Evolutionary conservation across 116 monocot genomes (phyloP), one percentile per base, ranked within the genome.

Genomic region (Dioscorea cayenensis): DNA sequence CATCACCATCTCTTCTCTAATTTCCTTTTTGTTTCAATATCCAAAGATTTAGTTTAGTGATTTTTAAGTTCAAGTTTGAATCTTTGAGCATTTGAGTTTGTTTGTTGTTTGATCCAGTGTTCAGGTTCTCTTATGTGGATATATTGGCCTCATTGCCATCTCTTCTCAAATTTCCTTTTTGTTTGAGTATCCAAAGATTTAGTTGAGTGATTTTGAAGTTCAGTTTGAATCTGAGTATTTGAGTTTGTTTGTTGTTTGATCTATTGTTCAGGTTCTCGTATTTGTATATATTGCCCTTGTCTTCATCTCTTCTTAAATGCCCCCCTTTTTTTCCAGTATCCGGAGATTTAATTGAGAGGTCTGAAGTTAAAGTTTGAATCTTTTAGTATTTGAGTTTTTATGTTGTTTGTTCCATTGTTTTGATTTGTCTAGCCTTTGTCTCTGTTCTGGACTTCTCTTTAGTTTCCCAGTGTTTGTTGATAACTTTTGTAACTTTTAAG

Each of bases 101-200:
- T 32, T 32, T 4, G 32, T 32, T 32, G 32, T 32, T 2, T 32
- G 32, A 32, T 32, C 32, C 4, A 32, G 2, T 32, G 2, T 29
- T 64, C 64, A 64, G 64, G 64, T 29, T 64, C 64, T 64, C 64
- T 28, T 28, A 64, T 64, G 27, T 64, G 22, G 32, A 64, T 18
- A 7, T 22, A n/a, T 7, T 60, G 21, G 19, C 51, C 17, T 51
- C 32, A 32, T 2, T 4, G 32, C 32, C 32, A 1, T 32, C 32
- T 32, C 51, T 51, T 51, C 51, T 51, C 60, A 21, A 60, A 7
- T 14, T 22, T 22, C 1, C 21, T 60, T 7, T 60, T n/a, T 60
- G 7, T 60, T 32, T 32, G 4, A 32, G 4, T 32, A 32, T 2
- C 32, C 32, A 32, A 32, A 32, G 32, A 32, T 32, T 32, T 32